Conservation (phyloP, 208 protist genomes). For the Herpetomonas muscarum region DNA sequence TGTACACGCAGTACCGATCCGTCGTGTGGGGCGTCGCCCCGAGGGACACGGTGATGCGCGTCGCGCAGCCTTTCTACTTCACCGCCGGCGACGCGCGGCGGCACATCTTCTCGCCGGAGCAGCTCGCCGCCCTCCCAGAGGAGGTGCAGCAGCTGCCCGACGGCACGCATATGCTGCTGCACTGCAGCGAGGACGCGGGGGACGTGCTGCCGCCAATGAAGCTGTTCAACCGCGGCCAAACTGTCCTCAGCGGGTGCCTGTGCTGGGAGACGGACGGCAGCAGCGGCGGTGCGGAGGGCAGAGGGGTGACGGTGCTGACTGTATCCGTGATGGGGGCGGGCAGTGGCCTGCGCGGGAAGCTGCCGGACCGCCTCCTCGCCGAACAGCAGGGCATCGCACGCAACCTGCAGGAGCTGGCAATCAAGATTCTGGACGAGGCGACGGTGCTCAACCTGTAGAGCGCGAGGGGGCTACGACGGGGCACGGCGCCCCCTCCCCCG, state of each 20-base stretch:
- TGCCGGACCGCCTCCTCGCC: constrained; percentile 2
- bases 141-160: constrained; percentile 4
- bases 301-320: neutral
- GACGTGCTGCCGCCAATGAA: constrained; percentile 21
- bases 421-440: neutral
- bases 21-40: constrained; percentile 14
- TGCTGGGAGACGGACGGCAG: constrained; percentile 22
- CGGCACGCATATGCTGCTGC: constrained; percentile 19
- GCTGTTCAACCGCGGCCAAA: constrained; percentile 21
- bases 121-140: neutral
- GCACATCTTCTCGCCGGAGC: constrained; percentile 15
- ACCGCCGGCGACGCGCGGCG: constrained; percentile 9
- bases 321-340: constrained; percentile 16
- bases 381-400: neutral
- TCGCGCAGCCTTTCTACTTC: constrained; percentile 23
- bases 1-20: constrained; percentile 19
- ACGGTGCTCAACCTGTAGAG: neutral
- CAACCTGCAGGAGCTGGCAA: neutral
- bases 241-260: constrained; percentile 19
- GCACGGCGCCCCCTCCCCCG: too few relatives aligned
- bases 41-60: constrained; percentile 27
- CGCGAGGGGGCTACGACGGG: too few relatives aligned
- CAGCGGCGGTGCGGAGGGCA: neutral
- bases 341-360: constrained; percentile 17
- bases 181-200: constrained; percentile 29